Evolutionary conservation across 225 moss, liverwort and hornwort genomes (phyloP).

Genomic region (Polytrichum commune): DNA sequence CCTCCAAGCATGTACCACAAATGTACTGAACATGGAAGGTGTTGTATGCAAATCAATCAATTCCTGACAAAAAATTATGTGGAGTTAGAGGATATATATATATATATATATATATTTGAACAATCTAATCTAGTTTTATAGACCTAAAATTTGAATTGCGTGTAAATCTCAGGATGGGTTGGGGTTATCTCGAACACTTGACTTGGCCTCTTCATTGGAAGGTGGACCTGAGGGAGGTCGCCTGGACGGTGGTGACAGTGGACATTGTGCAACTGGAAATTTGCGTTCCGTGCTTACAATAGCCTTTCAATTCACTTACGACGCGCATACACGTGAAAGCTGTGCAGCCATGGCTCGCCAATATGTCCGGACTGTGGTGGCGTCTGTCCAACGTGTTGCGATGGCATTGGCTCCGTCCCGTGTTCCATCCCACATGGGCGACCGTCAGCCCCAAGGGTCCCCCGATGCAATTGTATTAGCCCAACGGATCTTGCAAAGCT

Average conservation of each 20-base stretch:
- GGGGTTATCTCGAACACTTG: constrained; percentile 63
- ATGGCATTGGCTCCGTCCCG: constrained; percentile 64
- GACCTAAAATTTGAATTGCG: neutral
- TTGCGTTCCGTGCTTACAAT: constrained; percentile 68
- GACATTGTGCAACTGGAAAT: constrained; percentile 28
- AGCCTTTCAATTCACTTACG: constrained; percentile 69
- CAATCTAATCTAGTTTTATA: no score
- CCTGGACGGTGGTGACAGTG: constrained; percentile 53
- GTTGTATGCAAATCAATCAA: no score
- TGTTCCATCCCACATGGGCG: constrained; percentile 37
- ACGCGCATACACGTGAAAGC: constrained; percentile 58
- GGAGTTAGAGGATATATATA: no score
- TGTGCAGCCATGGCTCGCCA: constrained; percentile 70
- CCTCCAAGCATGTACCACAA: no score
- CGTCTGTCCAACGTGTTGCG: constrained; percentile 68
- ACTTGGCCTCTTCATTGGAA: constrained; percentile 67
- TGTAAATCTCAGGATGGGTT: constrained; percentile 50
- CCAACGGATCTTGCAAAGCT: constrained; percentile 58
- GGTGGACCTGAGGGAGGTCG: constrained; percentile 55
- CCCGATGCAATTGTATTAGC: constrained; percentile 59
- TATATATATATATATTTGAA: no score
- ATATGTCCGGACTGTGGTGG: constrained; percentile 72
- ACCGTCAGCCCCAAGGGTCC: constrained; percentile 45
- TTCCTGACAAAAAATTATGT: no score
- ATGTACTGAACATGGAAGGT: no score